Percentiles rank a stretch among this genome's conserved stretches.
Evolutionary conservation across 2,329 filamentous ascomycete species (phyloP).

Genomic region (Parastagonospora avenae): DNA sequence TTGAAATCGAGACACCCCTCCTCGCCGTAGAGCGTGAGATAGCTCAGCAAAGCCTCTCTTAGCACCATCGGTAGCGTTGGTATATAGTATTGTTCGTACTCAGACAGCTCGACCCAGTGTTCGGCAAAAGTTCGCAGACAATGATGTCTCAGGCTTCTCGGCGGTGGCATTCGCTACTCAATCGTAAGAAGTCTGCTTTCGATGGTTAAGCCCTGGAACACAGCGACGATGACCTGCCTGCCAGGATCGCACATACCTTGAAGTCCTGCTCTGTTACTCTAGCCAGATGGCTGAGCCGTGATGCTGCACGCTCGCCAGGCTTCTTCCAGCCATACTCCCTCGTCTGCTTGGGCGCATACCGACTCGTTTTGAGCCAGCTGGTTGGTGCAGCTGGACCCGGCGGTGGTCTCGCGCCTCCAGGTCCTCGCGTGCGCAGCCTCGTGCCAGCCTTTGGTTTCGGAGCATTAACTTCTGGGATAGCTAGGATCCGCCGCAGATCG

Average conservation of each 20-base stretch:
- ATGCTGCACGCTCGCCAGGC: slow-evolving; percentile 8
- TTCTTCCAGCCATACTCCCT: slow-evolving; percentile 10
- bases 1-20: slow-evolving; percentile 47
- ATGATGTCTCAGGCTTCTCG: slow-evolving; percentile 55
- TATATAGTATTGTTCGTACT: slow-evolving; percentile 63
- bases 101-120: slow-evolving; percentile 62
- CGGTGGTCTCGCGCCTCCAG: slow-evolving; percentile 37
- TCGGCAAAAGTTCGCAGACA: slow-evolving; percentile 59
- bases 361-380: slow-evolving; percentile 50
- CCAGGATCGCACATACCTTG: slow-evolving; percentile 25
- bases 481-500: slow-evolving; percentile 50
- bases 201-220: slow-evolving; percentile 14
- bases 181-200: slow-evolving; percentile 28
- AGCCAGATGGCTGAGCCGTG: slow-evolving; percentile 32
- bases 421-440: slow-evolving; percentile 26
- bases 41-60: slow-evolving; percentile 61
- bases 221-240: neutral
- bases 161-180: slow-evolving; percentile 36
- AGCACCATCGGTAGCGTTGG: slow-evolving; percentile 57
- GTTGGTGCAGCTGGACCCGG: slow-evolving; percentile 53
- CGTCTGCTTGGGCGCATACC: slow-evolving; percentile 30
- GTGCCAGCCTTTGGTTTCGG: slow-evolving; percentile 51
- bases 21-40: slow-evolving; percentile 58
- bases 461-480: slow-evolving; percentile 52
- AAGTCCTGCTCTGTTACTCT: slow-evolving; percentile 29